phyloP scores from a whole-genome alignment of 768 basidiomycete genomes.

The Amanita molliuscula region DNA sequence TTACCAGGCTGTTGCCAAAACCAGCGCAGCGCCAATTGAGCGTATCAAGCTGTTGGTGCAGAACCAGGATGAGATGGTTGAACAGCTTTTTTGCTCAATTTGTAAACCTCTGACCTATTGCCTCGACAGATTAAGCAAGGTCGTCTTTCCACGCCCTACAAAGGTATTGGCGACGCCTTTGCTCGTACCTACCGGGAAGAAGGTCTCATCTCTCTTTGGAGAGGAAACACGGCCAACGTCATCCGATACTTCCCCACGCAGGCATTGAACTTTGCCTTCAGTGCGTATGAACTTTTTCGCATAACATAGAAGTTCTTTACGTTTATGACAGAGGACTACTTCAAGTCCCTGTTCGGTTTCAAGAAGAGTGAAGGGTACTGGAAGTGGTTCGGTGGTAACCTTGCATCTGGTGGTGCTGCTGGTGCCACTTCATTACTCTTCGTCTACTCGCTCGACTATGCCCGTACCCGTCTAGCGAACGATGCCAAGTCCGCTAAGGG shows the following conservation, averaged over 20 bases:
- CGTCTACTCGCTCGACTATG: constrained; percentile 99
- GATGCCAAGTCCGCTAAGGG: constrained; percentile 94
- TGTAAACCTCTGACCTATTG: constrained; percentile 19
- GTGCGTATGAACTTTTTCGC: constrained; percentile 36
- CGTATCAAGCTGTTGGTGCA: constrained; percentile 98
- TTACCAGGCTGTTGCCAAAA: constrained; percentile 91
- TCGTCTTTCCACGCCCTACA: constrained; percentile 92
- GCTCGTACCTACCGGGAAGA: constrained; percentile 87
- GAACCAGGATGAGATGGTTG: constrained; percentile 99
- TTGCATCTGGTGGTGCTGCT: constrained; percentile 97
- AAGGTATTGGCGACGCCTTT: constrained; percentile 92
- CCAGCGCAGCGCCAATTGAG: constrained; percentile 98
- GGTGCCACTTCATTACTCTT: constrained; percentile 98
- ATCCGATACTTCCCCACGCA: constrained; percentile 99
- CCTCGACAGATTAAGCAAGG: constrained; percentile 92
- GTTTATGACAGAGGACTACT: constrained; percentile 74
- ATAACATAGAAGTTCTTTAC: constrained; percentile 4
- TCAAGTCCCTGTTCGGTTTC: constrained; percentile 98
- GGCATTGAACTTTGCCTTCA: constrained; percentile 99
- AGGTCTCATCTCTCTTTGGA: constrained; percentile 92
- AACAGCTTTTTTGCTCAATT: background rate
- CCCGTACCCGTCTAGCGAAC: constrained; percentile 98
- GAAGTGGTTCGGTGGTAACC: constrained; percentile 97
- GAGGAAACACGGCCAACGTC: constrained; percentile 99
- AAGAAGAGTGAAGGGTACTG: constrained; percentile 97